Evolutionary conservation across 306 rosid genomes (phyloP), one percentile per base, ranked within the genome.

Genomic region (Sindora glabra): DNA sequence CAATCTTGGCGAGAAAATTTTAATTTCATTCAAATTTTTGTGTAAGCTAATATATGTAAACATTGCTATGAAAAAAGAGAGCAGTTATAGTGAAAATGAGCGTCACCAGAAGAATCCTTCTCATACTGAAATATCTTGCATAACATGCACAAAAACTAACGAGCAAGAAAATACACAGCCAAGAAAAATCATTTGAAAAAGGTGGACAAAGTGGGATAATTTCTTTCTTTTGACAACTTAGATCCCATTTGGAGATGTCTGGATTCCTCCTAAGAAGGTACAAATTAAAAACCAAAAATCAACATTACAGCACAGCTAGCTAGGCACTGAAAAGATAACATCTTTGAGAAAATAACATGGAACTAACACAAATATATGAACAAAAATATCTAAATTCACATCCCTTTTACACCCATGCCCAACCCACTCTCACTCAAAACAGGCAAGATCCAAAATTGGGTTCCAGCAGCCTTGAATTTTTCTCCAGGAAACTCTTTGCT

Each of bases 401-500:
- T n/a, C n/a, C n/a, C n/a, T n/a, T n/a, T n/a, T n/a, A n/a, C n/a
- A n/a, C n/a, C n/a, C n/a, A n/a, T n/a, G n/a, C n/a, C n/a, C n/a
- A n/a, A n/a, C n/a, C n/a, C n/a, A n/a, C n/a, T n/a, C n/a, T n/a
- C n/a, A n/a, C n/a, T n/a, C n/a, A n/a, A n/a, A n/a, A n/a, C n/a
- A n/a, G n/a, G n/a, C n/a, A n/a, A n/a, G n/a, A n/a, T n/a, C n/a
- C n/a, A n/a, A n/a, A n/a, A n/a, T n/a, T 70, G 49, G 81, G 56
- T 26, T 96, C 98, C 33, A 92, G 29, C 27, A 54, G 75, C 71
- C 94, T 74, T 3, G 98, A 77, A 59, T 88, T 92, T n/a, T 16
- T 85, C 62, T 14, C 98, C 98, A 0, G 98, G 81, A 1, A 70
- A 56, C 10, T 83, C 98, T 59, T 84, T 74, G 81, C 81, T 74